Base-by-base conservation (phyloP, 2,329 filamentous ascomycete species). In the Ceratocystis variospora region DNA sequence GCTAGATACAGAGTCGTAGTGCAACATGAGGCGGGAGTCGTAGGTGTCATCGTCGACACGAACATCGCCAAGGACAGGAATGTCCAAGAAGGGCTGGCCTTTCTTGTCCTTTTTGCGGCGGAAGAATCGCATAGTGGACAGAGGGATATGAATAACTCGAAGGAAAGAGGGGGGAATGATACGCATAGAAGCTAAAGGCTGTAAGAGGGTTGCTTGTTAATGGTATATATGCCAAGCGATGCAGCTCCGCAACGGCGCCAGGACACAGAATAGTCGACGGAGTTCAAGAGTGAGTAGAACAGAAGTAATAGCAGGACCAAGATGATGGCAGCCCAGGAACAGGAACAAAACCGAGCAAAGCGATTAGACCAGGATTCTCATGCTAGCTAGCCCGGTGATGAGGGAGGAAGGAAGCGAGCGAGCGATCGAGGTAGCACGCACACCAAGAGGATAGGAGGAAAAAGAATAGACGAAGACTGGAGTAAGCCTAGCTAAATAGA, bases 1-100 rank as follows among this genome's bases (percentile, higher is more conserved):
- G 4, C 76, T 79, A 7, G 78, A 77, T 66, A 74, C 48, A 25
- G 74, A 68, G 73, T 75, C 28, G 71, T 70, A 63, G 70, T 46
- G 71, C 19, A 71, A 68, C 33, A 64, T 46, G 19, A 65, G 22
- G n/a, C 63, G 64, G 19, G 61, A 45, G 57, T 68, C 62, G 10
- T 64, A 62, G 28, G 46, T 55, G 44, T 62, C 65, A 55, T 71
- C 67, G 59, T 66, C 67, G 44, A 50, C 44, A 5, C 67, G 63
- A 5, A 66, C 31, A 53, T 68, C 61, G 25, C 53, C 64, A 46
- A 65, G 62, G 33, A 48, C 50, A 12, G 74, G 73, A 59, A 74
- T 65, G n/a, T 71, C 70, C 65, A 71, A 68, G 65, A 72, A 71
- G 62, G 70, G 70, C 68, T 41, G 37, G 10, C 37, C 37, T 3